Base-by-base conservation (phyloP, 2,329 filamentous ascomycete genomes). In the Alternaria brassicicola region DNA sequence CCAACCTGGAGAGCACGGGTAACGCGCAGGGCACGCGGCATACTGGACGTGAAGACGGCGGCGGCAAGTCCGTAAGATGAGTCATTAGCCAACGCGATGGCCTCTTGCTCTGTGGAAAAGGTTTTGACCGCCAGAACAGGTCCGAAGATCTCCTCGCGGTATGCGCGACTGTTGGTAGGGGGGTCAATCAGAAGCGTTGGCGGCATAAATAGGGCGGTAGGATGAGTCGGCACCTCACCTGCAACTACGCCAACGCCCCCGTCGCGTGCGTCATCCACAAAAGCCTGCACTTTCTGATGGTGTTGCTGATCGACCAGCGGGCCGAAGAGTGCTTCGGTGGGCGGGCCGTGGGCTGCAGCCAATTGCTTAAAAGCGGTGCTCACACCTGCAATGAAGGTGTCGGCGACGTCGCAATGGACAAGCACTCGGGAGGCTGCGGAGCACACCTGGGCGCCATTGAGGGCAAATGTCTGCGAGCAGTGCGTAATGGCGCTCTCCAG, bases 401-500 rank as follows among this genome's bases (percentile, higher is more conserved):
- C 46, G 46, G 46, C 46, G 8, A 48, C 21, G 13, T 48, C 30
- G 30, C 31, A 19, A 13, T 48, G 46, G 46, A 48, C 31, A 25
- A 48, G 46, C 12, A 19, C 46, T 15, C 46, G 46, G 15, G 46
- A 48, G 19, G 46, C 46, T 48, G 46, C 46, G 23, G 46, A 48
- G 46, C 46, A 48, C 31, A 48, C 46, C 46, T 48, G 46, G 8
- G 46, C 46, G 31, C 46, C 46, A 35, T 48, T 48, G 46, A 48
- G 46, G 46, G 46, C 31, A 33, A 48, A 48, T 13, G 46, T 48
- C 46, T 36, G 46, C 30, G 46, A 48, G 46, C 46, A 48, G 1
- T 48, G 46, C 46, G 46, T 7, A 63, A 73, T 51, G 3, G 81
- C 82, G 33, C 78, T 75, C 23, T 82, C 77, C 15, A 84, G 70